Base-by-base conservation (phyloP, 208 protist species). In the Wallacemonas sp. region DNA sequence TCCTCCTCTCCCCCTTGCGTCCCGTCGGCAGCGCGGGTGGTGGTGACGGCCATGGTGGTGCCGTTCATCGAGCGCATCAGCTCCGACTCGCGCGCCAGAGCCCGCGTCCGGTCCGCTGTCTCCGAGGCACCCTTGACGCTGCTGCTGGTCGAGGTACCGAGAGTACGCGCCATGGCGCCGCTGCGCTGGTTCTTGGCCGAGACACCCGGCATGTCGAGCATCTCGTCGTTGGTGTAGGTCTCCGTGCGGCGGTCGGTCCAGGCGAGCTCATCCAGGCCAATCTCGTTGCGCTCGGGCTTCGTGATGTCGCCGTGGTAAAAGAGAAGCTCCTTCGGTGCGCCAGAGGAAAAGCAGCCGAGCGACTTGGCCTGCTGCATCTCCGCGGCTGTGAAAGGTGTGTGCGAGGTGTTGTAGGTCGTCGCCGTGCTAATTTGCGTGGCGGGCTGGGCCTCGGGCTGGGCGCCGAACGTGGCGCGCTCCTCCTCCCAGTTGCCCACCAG, bases 401-500 rank as follows among this genome's bases (percentile, higher is more conserved):
- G 95, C 2, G 79, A 85, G 8, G 65, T 69, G 14, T 20, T 74
- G 64, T 94, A 87, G 7, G 84, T 93, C 12, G 84, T 93, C 57
- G 42, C 31, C 31, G 39, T 23, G 32, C 75, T 76, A 5, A 89
- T 50, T 23, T 52, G 23, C 36, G 26, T 61, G 44, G 50, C 62
- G 31, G 52, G 25, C 2, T 48, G 61, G 42, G 45, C 63, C 39
- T 36, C 31, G 14, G 38, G 29, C 44, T 75, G 67, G 20, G 57
- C 67, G 14, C 80, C 78, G 61, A 81, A 87, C 10, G 57, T 61
- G 23, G 48, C 70, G 26, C 92, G 79, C 61, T 97, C 92, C 72
- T 97, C 92, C 36, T 90, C 72, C 89, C 92, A 97, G 79, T 94
- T 93, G 41, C 82, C 85, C 3, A 94, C 74, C 18, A 97, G 74